Conservation (phyloP, 2,329 filamentous ascomycete genomes). For the Exophiala alcalophila region DNA sequence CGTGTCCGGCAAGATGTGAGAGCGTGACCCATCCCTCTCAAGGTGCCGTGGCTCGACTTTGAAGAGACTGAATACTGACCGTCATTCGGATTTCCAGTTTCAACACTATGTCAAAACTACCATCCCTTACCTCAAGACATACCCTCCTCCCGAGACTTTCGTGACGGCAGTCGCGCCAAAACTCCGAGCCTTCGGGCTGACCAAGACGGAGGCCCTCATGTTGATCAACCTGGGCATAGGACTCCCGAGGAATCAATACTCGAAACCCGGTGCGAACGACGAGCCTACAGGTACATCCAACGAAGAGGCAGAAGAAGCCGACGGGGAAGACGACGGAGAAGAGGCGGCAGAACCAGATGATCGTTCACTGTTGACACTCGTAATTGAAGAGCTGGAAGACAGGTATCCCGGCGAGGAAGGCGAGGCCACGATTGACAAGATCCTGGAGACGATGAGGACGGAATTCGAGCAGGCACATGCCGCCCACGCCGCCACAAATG, state of each 20-base stretch:
- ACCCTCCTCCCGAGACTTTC: slow-evolving; percentile 39
- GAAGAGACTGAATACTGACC: slow-evolving; percentile 9
- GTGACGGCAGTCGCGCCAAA: slow-evolving; percentile 38
- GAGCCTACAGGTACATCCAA: slow-evolving; percentile 8
- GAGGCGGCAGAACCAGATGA: slow-evolving; percentile 19
- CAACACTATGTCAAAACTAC: slow-evolving; percentile 21
- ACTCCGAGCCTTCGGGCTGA: slow-evolving; percentile 42
- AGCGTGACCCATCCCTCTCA: neutral
- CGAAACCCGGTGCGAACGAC: slow-evolving; percentile 1
- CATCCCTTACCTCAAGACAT: slow-evolving; percentile 17
- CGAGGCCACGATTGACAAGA: slow-evolving; percentile 25
- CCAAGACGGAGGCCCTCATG: slow-evolving; percentile 48
- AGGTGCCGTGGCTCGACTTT: neutral
- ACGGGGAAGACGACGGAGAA: slow-evolving; percentile 1
- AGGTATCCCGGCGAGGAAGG: slow-evolving; percentile 29
- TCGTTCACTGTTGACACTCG: slow-evolving; percentile 22
- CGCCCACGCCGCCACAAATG: slow-evolving; percentile 3
- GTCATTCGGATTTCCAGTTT: slow-evolving; percentile 13
- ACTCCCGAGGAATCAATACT: slow-evolving; percentile 22
- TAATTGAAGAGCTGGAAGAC: slow-evolving; percentile 29
- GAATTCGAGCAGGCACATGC: slow-evolving; percentile 15
- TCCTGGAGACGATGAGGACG: slow-evolving; percentile 18
- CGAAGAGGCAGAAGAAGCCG: slow-evolving; percentile 18
- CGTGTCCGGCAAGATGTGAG: slow-evolving; percentile 47
- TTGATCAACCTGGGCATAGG: slow-evolving; percentile 47